Base-by-base conservation (phyloP, 2,329 filamentous ascomycete species). In the Cladosporium velox region DNA sequence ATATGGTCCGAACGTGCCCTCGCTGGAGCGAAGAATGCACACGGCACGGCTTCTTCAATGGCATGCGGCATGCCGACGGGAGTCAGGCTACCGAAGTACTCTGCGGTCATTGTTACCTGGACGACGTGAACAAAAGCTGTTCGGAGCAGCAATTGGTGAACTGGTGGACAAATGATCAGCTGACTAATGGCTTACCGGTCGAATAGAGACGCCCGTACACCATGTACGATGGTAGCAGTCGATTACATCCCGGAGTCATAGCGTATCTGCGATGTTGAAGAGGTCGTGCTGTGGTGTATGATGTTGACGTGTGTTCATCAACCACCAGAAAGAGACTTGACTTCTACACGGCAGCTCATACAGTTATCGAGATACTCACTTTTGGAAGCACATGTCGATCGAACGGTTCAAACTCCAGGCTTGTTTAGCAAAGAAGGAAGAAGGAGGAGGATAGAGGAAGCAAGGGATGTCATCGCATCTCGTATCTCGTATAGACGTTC, bases 1-100 rank as follows among this genome's bases (percentile, higher is more conserved):
- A 30, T 30, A 30, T 28, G 49, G 11, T 30, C 21, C 49, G 24
- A 10, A 30, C 15, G 4, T 30, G 15, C 51, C 15, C 28, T 18
- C 26, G 11, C 30, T 34, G 30, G 49, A 26, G 30, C n/a, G 32
- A 62, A 32, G 59, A 62, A 62, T 62, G 59, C 18, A 28, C n/a
- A 35, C 30, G 51, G 51, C 30, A 24, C 47, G 51, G 30, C 14
- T 38, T 49, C 4, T 34, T 52, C 14, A n/a, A 26, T 30, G 30
- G 44, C 47, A 52, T 30, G 44, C 59, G 15, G 59, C 44, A 52
- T 62, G 32, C 59, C 59, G 59, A 54, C 12, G n/a, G 21, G 51
- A 54, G 35, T 44, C 38, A 28, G 24, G 51, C 38, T 1, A 11
- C 51, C 15, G 51, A 18, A 54, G 4, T 32, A 11, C 41, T 54